Conservation (phyloP, 768 basidiomycete genomes). For the Tulasnella sp. region DNA sequence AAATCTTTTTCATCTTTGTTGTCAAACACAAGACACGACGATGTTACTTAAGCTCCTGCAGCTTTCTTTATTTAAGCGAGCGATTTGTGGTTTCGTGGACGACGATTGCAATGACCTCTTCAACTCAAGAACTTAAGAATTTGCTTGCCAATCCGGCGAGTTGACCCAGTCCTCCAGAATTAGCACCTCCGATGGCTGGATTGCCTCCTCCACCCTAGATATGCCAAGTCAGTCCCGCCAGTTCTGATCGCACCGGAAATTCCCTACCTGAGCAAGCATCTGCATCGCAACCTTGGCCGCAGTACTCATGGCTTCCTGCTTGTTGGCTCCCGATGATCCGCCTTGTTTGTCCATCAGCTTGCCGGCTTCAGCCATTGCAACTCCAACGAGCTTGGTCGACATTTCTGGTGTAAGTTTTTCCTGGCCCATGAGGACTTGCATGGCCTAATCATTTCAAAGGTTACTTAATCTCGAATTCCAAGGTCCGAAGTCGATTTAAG, state of each 20-base stretch:
- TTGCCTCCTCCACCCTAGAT: conserved; percentile 39
- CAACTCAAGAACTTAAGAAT: conserved; percentile 20
- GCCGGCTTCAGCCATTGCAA: conserved; percentile 77
- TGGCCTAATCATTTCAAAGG: conserved; percentile 31
- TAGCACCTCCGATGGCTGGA: conserved; percentile 13
- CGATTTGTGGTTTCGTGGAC: not conserved
- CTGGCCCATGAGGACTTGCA: conserved; percentile 34
- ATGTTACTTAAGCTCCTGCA: not conserved
- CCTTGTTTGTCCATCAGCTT: conserved; percentile 72
- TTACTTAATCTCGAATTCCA: not conserved
- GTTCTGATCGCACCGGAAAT: conserved; percentile 23
- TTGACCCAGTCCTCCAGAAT: conserved; percentile 5
- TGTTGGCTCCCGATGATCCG: conserved; percentile 50
- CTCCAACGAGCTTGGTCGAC: conserved; percentile 57
- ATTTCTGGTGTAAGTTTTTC: not conserved
- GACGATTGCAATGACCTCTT: not conserved
- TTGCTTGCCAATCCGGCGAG: conserved; percentile 12
- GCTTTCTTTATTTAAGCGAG: not conserved
- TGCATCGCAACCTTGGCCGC: conserved; percentile 86
- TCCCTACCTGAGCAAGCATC: conserved; percentile 51
- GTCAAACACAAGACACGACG: not conserved
- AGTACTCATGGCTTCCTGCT: conserved; percentile 77
- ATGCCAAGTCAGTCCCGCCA: conserved; percentile 30
- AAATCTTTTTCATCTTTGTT: not conserved
- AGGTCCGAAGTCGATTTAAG: not conserved